A percentile compares a stretch with the other conserved stretches of the same genome.
Evolutionary conservation across 2,329 filamentous ascomycete species (phyloP).

Genomic region (Hypoxylon sp.): DNA sequence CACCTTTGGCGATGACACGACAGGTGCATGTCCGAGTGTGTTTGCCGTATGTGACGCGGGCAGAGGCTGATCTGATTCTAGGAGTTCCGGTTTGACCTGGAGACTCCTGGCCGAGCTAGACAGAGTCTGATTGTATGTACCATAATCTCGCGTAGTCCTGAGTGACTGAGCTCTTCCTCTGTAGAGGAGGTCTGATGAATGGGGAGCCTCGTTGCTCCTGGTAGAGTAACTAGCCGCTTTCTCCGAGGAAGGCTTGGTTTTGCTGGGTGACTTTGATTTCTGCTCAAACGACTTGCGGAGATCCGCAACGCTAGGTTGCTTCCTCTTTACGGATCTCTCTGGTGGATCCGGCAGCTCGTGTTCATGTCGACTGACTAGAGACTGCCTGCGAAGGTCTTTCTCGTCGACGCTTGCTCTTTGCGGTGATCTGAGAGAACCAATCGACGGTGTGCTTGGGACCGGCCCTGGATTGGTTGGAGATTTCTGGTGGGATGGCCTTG

Average conservation of each 20-base stretch:
- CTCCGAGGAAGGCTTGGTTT: conserved; percentile 5
- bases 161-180: not conserved
- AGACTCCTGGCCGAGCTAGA: not conserved
- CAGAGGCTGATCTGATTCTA: conserved; percentile 7
- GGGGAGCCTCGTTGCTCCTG: conserved; percentile 1
- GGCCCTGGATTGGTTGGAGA: conserved; percentile 18
- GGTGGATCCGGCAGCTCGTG: not conserved
- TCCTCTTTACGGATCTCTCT: conserved; percentile 12
- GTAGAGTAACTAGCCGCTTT: not conserved
- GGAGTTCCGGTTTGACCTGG: conserved; percentile 4
- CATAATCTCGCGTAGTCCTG: conserved; percentile 1
- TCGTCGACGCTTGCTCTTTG: conserved; percentile 1
- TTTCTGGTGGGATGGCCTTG: conserved; percentile 15
- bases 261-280: conserved; percentile 10
- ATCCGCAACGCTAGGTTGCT: conserved; percentile 46
- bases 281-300: conserved; percentile 47
- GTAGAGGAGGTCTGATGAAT: not conserved
- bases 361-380: not conserved
- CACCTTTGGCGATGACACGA: conserved; percentile 17
- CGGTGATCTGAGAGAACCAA: not conserved
- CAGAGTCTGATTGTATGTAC: not conserved
- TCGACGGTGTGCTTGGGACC: conserved; percentile 6
- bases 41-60: not conserved
- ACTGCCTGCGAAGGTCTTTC: not conserved
- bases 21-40: not conserved